Base-by-base conservation (phyloP, 371 early-diverging fungal species). In the Rhizoclosmatium hyalinum region DNA sequence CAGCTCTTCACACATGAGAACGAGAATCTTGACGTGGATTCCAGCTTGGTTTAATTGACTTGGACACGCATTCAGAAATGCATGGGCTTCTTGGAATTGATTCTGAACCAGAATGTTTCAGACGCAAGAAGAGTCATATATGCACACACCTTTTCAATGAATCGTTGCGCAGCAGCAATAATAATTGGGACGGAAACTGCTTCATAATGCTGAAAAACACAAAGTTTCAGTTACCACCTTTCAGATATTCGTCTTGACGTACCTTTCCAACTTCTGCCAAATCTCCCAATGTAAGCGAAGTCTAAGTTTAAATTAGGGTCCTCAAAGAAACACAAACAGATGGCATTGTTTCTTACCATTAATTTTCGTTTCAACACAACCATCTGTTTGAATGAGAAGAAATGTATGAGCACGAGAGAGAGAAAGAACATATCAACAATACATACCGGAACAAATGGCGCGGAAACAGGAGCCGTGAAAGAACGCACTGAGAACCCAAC, bases 61-160 rank as follows among this genome's bases (percentile, higher is more conserved):
- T n/a, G 70, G 56, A n/a, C 14, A 24, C 2, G 17, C 41, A 8
- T 56, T 43, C 14, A 70, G n/a, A 24, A 70, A 70, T 2, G n/a
- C 10, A 5, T 24, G 41, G 2, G 70, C 70, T 70, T 70, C 42
- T 19, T 39, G n/a, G 58, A 53, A 70, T 70, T 70, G 70, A 44
- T 58, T 58, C 70, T 70, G 46, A 2, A 68, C 55, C 2, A 54
- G n/a, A 65, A 12, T 6, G 50, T 42, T 68, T 68, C 12, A 19
- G 17, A 19, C 55, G n/a, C 5, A 39, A 70, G 43, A 70, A 19
- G 2, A 19, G 19, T 50, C 14, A 19, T 19, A 14, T 8, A 17
- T 14, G 21, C 43, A 50, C 5, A 50, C 8, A 70, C 70, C 70
- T 58, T 55, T 70, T 70, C 70, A 58, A 39, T 45, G 60, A 57